Conservation (phyloP, 2,329 filamentous ascomycete species). For the Fusarium buharicum region DNA sequence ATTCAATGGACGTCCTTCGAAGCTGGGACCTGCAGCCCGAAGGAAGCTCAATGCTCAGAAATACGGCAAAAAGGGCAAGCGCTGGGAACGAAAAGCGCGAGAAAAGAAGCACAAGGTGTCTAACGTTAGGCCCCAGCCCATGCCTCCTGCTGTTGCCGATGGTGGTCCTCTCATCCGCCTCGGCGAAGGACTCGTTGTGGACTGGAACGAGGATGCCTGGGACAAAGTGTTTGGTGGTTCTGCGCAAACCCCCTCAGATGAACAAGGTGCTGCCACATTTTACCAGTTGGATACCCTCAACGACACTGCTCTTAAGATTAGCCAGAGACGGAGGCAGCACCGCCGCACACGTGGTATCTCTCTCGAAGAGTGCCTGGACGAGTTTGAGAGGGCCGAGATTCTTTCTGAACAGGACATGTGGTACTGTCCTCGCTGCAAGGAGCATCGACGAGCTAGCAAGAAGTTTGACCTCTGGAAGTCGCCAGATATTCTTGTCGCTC, state of each 20-base stretch:
- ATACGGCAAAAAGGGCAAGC: conserved; percentile 62
- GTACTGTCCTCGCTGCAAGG: conserved; percentile 97
- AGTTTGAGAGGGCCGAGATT: conserved; percentile 94
- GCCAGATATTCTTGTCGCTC: conserved; percentile 93
- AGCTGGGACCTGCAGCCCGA: conserved; percentile 50
- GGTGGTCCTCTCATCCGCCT: conserved; percentile 77
- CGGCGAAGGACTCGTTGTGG: conserved; percentile 85
- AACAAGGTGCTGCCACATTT: conserved; percentile 71
- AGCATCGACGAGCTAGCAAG: conserved; percentile 90
- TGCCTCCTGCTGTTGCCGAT: conserved; percentile 53
- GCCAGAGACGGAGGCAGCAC: conserved; percentile 71
- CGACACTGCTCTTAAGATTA: conserved; percentile 72
- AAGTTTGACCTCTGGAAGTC: conserved; percentile 98
- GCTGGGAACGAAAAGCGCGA: conserved; percentile 56
- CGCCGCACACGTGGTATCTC: conserved; percentile 72
- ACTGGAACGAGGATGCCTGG: conserved; percentile 80
- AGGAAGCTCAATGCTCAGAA: conserved; percentile 61
- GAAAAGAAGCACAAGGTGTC: conserved; percentile 53
- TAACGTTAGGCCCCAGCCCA: conserved; percentile 50
- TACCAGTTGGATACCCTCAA: conserved; percentile 62
- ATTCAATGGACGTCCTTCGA: conserved; percentile 41
- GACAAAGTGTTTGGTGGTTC: conserved; percentile 74
- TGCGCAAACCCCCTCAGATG: conserved; percentile 50
- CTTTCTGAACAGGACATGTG: conserved; percentile 95
- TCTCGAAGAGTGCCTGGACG: conserved; percentile 89